Percentiles rank a stretch among this genome's conserved stretches.
These are phyloP conservation scores for Vitis hybrid DNA, from an alignment of 177 flowering plant species.

Conservation along the genomic window DNA sequence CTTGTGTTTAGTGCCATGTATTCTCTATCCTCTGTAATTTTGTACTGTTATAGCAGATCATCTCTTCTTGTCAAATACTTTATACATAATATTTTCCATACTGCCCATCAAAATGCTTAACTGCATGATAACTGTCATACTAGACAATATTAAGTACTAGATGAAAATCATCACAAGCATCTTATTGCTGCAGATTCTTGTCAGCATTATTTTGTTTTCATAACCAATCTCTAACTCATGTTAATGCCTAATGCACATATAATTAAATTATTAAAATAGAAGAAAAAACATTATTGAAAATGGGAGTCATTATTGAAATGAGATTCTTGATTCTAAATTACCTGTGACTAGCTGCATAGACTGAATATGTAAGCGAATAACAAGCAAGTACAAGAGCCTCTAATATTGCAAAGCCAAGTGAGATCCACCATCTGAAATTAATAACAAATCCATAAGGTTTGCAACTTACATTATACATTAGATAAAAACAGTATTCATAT, in stretches of 20 bases:
- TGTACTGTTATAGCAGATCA: too few relatives aligned
- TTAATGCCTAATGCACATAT: too few relatives aligned
- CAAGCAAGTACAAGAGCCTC: slow-evolving; percentile 71
- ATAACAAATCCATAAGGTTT: slow-evolving; percentile 13
- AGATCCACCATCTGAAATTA: slow-evolving; percentile 92
- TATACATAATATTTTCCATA: too few relatives aligned
- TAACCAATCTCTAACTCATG: too few relatives aligned
- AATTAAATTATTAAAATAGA: neutral
- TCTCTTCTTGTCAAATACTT: too few relatives aligned
- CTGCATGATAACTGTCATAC: too few relatives aligned
- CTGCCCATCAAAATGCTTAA: too few relatives aligned
- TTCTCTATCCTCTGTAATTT: too few relatives aligned
- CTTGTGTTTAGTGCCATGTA: too few relatives aligned
- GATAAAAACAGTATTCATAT: neutral
- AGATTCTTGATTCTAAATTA: slow-evolving; percentile 20
- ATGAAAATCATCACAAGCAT: too few relatives aligned
- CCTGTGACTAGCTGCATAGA: slow-evolving; percentile 81
- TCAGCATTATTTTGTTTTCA: neutral
- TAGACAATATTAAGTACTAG: too few relatives aligned
- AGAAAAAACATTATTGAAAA: neutral
- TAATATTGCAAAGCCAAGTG: slow-evolving; percentile 85
- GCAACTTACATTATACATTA: slow-evolving; percentile 8
- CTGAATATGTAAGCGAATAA: slow-evolving; percentile 82
- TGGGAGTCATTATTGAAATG: neutral
- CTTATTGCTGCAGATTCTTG: neutral